phyloP scores from a whole-genome alignment of 257 asterid genomes.

The Ehretia macrophylla region DNA sequence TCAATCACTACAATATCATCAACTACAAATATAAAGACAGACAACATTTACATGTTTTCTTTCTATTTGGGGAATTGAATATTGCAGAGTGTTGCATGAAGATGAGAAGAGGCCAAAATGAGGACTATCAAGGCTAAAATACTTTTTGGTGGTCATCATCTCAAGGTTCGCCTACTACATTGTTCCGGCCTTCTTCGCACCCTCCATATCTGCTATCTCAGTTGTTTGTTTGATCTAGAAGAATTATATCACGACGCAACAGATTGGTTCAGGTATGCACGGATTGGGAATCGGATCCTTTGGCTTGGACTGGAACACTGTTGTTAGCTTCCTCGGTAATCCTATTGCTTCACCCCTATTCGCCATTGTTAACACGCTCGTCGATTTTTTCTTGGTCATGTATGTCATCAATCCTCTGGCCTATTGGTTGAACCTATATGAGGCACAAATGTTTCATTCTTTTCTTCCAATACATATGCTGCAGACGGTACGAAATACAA shows the following conservation, averaged over 20 bases:
- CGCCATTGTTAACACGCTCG: constrained; percentile 14
- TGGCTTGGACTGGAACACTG: constrained; percentile 22
- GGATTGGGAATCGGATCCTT: constrained; percentile 25
- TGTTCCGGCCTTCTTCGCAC: constrained; percentile 18
- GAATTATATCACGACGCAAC: constrained; percentile 17
- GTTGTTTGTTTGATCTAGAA: constrained; percentile 15
- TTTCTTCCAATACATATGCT: constrained; percentile 43
- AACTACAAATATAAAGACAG: too few species aligned
- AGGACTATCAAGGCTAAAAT: constrained; percentile 48
- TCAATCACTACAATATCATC: too few species aligned
- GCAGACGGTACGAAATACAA: constrained; percentile 24
- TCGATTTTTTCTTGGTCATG: constrained; percentile 3
- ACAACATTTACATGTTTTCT: too few species aligned
- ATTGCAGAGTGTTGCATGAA: constrained; percentile 56
- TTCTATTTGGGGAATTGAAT: too few species aligned
- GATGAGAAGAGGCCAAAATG: constrained; percentile 47
- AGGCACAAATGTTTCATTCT: constrained; percentile 51
- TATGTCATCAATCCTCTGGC: constrained; percentile 36
- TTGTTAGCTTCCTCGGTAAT: constrained; percentile 8
- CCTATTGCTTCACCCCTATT: constrained; percentile 12
- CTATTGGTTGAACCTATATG: constrained; percentile 40
- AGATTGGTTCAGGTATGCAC: constrained; percentile 21
- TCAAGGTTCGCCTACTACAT: constrained; percentile 61
- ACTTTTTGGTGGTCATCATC: constrained; percentile 37
- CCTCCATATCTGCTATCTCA: constrained; percentile 16